Evolutionary conservation across 148 eudicot genomes (phyloP), one percentile per base, ranked within the genome.

Genomic region (Camellia sinensis): DNA sequence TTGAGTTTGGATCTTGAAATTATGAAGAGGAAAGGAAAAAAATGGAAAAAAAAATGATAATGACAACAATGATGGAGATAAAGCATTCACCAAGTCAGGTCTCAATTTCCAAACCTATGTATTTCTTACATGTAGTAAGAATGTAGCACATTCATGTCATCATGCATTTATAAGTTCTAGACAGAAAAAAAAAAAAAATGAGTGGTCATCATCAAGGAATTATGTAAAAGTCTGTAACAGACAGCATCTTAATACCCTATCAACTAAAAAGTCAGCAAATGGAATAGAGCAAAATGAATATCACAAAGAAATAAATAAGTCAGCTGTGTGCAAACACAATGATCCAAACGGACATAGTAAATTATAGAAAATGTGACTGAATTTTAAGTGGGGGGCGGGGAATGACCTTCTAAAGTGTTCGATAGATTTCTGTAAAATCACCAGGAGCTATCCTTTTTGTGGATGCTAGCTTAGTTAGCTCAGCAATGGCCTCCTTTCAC

Each of bases 401-500:
- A 29, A 9, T 29, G 74, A 97, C 99, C 97, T 97, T 97, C 85
- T 97, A 94, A 9, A 97, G 89, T 44, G 90, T 94, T 56, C 99
- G 91, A 77, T 94, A 92, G 61, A 97, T 89, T 89, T 97, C 99
- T 22, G 95, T 88, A 67, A 97, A 97, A 88, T 97, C 99, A 67
- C 99, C 99, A 61, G 98, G 97, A 79, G 99, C 97, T 67, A 97
- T 97, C 81, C 80, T 92, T 83, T 92, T 94, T 7, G 97, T 97
- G 3, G 98, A 97, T 43, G 99, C 98, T 81, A 97, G 99, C 81
- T 94, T 97, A 75, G 99, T 93, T 80, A 97, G 80, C 85, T 94
- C 98, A n/a, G 92, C 95, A 79, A 97, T 98, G 76, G 97, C 99
- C 64, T 94, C 99, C 84, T 97, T 97, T 60, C 99, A 84, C 79